A percentile compares a stretch with the other conserved stretches of the same genome.
Evolutionary conservation across 345 rosid genomes (phyloP).

Genomic region (Aethionema arabicum): DNA sequence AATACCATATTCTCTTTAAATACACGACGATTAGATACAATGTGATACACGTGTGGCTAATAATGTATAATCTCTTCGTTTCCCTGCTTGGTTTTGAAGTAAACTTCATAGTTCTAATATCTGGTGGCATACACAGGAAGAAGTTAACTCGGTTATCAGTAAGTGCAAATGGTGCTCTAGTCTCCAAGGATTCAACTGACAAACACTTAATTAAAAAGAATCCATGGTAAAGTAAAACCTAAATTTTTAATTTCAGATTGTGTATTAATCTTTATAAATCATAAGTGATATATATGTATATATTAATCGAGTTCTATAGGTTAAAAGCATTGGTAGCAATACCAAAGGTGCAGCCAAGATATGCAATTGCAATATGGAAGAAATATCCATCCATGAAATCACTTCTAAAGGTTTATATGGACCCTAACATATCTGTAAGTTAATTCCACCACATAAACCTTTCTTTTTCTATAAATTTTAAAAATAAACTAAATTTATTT

Average conservation of each 20-base stretch:
- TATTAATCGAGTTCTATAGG: constrained; percentile 42
- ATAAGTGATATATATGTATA: not conserved
- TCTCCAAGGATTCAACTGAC: constrained; percentile 62
- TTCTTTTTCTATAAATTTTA: too few relatives aligned
- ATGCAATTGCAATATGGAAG: constrained; percentile 79
- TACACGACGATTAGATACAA: too few relatives aligned
- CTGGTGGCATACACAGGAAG: constrained; percentile 50
- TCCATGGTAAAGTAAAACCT: constrained; percentile 32
- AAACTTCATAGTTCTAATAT: not conserved
- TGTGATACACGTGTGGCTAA: not conserved
- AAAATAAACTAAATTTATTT: too few relatives aligned
- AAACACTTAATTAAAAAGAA: constrained; percentile 61
- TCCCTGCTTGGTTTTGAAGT: constrained; percentile 1
- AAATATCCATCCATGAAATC: constrained; percentile 97
- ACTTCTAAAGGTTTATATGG: constrained; percentile 79
- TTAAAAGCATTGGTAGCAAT: constrained; percentile 85
- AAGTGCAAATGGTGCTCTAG: constrained; percentile 64
- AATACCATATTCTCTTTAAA: too few relatives aligned
- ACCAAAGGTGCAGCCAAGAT: constrained; percentile 96
- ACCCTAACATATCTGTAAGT: constrained; percentile 74
- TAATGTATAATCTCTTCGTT: not conserved
- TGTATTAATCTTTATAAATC: constrained; percentile 13
- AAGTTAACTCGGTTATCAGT: constrained; percentile 68
- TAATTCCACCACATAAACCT: not conserved
- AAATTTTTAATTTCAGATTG: not conserved